phyloP scores from a whole-genome alignment of 1,139 yeast species.

The Magnusiomyces ingens region DNA sequence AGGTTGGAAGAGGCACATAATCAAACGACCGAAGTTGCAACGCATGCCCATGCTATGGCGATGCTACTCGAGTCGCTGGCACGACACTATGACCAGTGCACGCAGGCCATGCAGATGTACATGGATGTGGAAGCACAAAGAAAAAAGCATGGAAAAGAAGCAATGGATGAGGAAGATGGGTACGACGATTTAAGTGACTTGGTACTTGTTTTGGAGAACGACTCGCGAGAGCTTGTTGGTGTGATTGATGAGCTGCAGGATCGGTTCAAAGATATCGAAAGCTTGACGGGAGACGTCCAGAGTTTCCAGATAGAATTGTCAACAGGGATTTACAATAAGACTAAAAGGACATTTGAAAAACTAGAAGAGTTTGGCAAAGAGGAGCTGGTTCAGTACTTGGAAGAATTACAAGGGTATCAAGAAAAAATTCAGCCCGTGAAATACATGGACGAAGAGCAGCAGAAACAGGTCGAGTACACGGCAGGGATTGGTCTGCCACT shows the following conservation, averaged over 20 bases:
- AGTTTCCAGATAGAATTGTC: constrained; percentile 20
- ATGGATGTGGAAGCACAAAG: constrained; percentile 14
- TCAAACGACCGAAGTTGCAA: constrained; percentile 25
- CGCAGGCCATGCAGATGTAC: constrained; percentile 30
- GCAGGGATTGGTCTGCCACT: constrained; percentile 15
- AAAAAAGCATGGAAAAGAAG: neutral
- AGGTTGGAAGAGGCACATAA: constrained; percentile 25
- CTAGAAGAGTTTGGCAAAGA: constrained; percentile 25
- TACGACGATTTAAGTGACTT: constrained; percentile 28
- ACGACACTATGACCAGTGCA: constrained; percentile 75
- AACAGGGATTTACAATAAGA: constrained; percentile 17
- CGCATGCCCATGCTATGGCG: constrained; percentile 64
- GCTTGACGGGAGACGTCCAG: constrained; percentile 21
- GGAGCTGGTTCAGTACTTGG: constrained; percentile 19
- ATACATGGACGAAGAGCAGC: neutral
- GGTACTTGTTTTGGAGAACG: constrained; percentile 32
- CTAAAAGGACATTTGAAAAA: constrained; percentile 19
- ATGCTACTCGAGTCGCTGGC: constrained; percentile 63
- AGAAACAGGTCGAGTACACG: neutral
- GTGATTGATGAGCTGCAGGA: constrained; percentile 32
- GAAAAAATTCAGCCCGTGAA: constrained; percentile 2
- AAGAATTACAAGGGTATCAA: constrained; percentile 17
- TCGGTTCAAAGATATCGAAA: constrained; percentile 24
- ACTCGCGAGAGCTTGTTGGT: constrained; percentile 36
- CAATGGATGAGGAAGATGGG: constrained; percentile 12